Base-by-base conservation (phyloP, 495 filamentous ascomycete species). In the Staphylotrichum longicolle region DNA sequence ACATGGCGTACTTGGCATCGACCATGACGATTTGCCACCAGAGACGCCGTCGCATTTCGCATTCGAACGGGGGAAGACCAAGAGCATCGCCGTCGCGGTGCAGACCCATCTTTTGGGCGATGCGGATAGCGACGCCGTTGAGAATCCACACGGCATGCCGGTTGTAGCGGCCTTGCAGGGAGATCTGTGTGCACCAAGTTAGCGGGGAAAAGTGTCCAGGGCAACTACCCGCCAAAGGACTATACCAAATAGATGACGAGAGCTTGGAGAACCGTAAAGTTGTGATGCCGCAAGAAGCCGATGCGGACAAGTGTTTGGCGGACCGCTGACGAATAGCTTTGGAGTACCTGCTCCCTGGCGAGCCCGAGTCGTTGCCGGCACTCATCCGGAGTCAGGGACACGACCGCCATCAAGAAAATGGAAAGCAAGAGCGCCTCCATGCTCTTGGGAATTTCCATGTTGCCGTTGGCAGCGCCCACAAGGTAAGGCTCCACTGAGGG, bases 11-110 rank as follows among this genome's bases (percentile, higher is more conserved):
- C 60, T 77, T 76, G 35, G 75, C 77, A 57, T 91, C 88, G 64
- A 88, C 82, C 58, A 87, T 79, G 63, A 88, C 75, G 40, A 90
- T 87, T 62, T 87, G 84, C 87, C 86, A 91, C 88, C 88, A 91
- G 41, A 89, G 71, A 1, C 88, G 78, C 55, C 88, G 79, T 15
- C 88, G 79, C 69, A 87, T 86, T 65, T 91, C 88, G 14, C 86
- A 82, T 64, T 89, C 86, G 57, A 84, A 83, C 3, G 86, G 80
- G 5, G 79, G 65, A n/a, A 91, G 81, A 0, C 85, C 83, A 61
- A 90, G 83, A 14, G 81, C 75, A 10, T 85, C 83, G 27, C 88
- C 88, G 60, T 91, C 88, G 10, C 86, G 82, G 67, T 90, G 88
- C 2, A 90, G 76, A 0, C 87, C 87, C 85, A 90, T 87, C 20